Evolutionary conservation across 192 early-diverging fungal species (phyloP), one percentile per base, ranked within the genome.

Genomic region (Pilaira anomala): DNA sequence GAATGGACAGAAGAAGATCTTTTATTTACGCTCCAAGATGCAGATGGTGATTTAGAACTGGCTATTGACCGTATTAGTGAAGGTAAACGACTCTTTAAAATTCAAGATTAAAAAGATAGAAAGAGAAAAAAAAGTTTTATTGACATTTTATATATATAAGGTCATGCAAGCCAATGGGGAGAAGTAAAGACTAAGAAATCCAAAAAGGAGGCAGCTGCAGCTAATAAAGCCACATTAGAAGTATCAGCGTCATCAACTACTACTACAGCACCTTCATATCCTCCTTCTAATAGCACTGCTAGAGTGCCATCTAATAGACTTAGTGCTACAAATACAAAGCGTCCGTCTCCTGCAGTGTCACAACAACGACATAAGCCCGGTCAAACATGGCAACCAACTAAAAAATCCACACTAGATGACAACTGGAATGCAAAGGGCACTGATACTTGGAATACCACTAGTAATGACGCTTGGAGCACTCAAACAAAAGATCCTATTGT

Each of bases 1-100:
- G 88, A 89, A 62, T 98, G 94, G 94, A 78, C 90, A 75, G 92
- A 96, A 69, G 85, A 84, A 66, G 96, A 98, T 78, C 83, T 98
- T 62, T 71, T 94, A 48, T 89, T 85, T 48, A 85, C 85, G 36
- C 75, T 98, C 62, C 84, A 91, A 74, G 96, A 98, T 64, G 88
- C 89, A 48, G 71, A 84, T 52, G 94, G 94, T 26, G 92, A 96
- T 68, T 72, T 96, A 44, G 90, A 94, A 39, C 63, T 82, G 25
- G 85, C 94, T 49, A 83, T 90, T 75, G 79, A 70, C 50, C 80
- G 93, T 60, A 97, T 98, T 68, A 81, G 81, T 61, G 91, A 95
- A 77, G 87, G 89, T 87, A 62, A 59, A 46, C 1, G 5, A 46
- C 2, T 18, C n/a, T n/a, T n/a, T 18, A 6, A 46, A 18, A 36